phyloP scores from a whole-genome alignment of 441 rosid genomes.

The Pelargonium australe region DNA sequence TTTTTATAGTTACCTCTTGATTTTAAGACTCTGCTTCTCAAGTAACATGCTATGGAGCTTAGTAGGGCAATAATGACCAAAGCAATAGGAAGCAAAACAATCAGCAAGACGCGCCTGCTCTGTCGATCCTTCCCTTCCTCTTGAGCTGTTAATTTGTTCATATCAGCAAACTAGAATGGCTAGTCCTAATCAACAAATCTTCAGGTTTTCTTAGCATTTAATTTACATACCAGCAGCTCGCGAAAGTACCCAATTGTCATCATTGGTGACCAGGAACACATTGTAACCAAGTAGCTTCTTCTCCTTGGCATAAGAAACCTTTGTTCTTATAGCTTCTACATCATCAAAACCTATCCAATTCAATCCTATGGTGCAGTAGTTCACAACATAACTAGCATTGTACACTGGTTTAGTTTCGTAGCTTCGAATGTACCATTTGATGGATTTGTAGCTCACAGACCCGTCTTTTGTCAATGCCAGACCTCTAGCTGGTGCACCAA shows the following conservation, averaged over 20 bases:
- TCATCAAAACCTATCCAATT: slow-evolving; percentile 33
- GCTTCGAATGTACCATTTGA: slow-evolving; percentile 8
- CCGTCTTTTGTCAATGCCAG: slow-evolving; percentile 12
- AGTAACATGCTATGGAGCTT: slow-evolving; percentile 8
- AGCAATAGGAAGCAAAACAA: slow-evolving; percentile 13
- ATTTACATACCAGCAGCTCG: slow-evolving; percentile 15
- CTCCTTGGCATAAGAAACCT: slow-evolving; percentile 27
- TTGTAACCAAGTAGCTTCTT: slow-evolving; percentile 21
- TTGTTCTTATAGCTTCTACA: slow-evolving; percentile 19
- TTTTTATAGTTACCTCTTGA: slow-evolving; percentile 15
- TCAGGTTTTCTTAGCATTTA: too few relatives aligned
- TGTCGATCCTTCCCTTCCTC: not conserved
- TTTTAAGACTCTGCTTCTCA: slow-evolving; percentile 12
- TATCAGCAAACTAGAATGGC: not conserved
- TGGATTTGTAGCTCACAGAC: not conserved
- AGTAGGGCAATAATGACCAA: slow-evolving; percentile 3
- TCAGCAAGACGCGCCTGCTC: slow-evolving; percentile 4
- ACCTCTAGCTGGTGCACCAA: slow-evolving; percentile 24
- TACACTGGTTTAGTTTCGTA: slow-evolving; percentile 10
- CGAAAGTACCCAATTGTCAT: slow-evolving; percentile 24
- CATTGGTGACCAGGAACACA: slow-evolving; percentile 15
- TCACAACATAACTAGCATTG: slow-evolving; percentile 21
- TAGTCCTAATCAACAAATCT: too few relatives aligned
- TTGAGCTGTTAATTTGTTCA: slow-evolving; percentile 18
- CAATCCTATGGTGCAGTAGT: slow-evolving; percentile 7